A percentile compares a stretch with the other conserved stretches of the same genome.
Conservation (phyloP, 1,284 basidiomycete species). For the Trichosporon sp. region DNA sequence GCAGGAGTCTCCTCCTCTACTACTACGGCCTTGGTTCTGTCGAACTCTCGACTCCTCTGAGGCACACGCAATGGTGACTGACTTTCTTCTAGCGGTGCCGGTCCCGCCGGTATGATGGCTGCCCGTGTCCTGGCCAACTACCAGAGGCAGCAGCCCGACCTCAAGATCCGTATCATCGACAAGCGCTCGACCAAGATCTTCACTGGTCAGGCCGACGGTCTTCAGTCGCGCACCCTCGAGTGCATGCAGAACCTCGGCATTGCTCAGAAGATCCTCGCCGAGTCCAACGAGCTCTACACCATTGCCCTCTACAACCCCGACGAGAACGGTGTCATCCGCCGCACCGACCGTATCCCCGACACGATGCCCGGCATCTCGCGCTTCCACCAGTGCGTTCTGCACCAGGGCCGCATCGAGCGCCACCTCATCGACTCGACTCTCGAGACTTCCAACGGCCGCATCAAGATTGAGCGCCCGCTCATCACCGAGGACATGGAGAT, state of each 20-base stretch:
- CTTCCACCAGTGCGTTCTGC: constrained; percentile 20
- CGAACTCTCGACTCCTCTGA: not conserved
- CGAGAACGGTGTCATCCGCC: constrained; percentile 18
- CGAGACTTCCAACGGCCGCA: constrained; percentile 11
- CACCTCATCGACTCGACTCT: constrained; percentile 18
- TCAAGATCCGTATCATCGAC: constrained; percentile 22
- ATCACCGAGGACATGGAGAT: constrained; percentile 17
- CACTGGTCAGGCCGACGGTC: constrained; percentile 21
- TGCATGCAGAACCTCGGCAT: constrained; percentile 18
- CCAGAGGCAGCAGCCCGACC: constrained; percentile 15
- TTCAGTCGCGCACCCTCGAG: constrained; percentile 18
- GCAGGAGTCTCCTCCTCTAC: not conserved
- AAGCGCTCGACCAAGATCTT: constrained; percentile 22
- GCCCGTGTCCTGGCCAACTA: constrained; percentile 17
- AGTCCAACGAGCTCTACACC: constrained; percentile 18
- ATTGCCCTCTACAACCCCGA: constrained; percentile 22
- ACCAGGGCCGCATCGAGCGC: constrained; percentile 22
- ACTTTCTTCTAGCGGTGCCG: constrained; percentile 5
- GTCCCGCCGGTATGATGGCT: constrained; percentile 19
- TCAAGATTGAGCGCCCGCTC: constrained; percentile 18
- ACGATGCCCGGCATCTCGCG: constrained; percentile 21
- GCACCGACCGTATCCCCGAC: constrained; percentile 22
- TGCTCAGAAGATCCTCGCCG: constrained; percentile 13
- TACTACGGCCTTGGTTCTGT: not conserved
- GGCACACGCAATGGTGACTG: not conserved